Conservation (phyloP, 495 filamentous ascomycete species). For the Tuber melanosporum region DNA sequence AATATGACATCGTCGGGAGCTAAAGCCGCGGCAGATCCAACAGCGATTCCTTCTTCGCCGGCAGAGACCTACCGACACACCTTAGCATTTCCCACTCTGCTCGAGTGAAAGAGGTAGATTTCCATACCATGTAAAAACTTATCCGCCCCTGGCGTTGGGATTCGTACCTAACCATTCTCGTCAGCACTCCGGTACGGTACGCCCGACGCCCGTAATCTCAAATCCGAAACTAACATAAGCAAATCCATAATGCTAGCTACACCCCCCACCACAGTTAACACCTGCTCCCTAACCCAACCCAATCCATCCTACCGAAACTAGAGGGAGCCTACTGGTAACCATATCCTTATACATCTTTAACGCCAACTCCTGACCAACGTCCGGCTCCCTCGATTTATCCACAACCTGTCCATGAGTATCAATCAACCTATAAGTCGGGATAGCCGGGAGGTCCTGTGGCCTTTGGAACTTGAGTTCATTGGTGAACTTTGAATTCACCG, state of each 20-base stretch:
- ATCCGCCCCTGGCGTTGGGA: constrained; percentile 67
- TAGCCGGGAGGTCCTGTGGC: constrained; percentile 58
- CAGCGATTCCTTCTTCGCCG: constrained; percentile 89
- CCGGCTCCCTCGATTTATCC: constrained; percentile 57
- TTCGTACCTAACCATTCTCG: constrained; percentile 33
- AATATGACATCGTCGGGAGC: constrained; percentile 82
- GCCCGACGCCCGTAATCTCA: background rate
- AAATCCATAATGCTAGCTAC: constrained; percentile 37
- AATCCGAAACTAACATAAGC: constrained; percentile 21
- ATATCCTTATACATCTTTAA: constrained; percentile 55
- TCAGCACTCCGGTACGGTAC: background rate
- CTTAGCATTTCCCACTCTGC: background rate
- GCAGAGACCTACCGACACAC: constrained; percentile 51
- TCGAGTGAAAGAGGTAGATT: background rate
- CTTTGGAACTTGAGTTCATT: constrained; percentile 66
- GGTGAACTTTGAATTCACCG: constrained; percentile 87
- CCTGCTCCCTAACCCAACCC: background rate
- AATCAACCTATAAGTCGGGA: constrained; percentile 81
- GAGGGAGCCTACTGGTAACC: constrained; percentile 53
- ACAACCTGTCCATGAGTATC: constrained; percentile 75
- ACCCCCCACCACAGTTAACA: constrained; percentile 60
- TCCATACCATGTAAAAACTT: constrained; percentile 87
- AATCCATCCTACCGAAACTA: background rate
- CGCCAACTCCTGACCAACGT: constrained; percentile 63
- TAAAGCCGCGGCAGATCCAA: constrained; percentile 78